A percentile compares a stretch with the other conserved stretches of the same genome.
Evolutionary conservation across 345 rosid genomes (phyloP).

Genomic region (Corymbia maculata): DNA sequence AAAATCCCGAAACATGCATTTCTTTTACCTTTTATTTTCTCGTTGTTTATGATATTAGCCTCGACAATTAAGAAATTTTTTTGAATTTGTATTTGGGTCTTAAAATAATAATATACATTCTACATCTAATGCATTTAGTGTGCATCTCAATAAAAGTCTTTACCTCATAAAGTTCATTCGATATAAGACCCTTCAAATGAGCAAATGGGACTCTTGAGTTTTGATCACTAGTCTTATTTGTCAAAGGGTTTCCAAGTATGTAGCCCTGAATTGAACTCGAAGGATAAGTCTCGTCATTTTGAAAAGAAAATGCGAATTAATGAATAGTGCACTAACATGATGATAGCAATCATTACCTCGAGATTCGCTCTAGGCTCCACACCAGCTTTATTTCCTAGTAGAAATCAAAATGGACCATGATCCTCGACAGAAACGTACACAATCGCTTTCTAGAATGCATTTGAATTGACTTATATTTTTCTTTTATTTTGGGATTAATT

Average conservation of each 20-base stretch:
- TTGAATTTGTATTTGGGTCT: background rate
- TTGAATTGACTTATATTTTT: background rate
- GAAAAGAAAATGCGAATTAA: background rate
- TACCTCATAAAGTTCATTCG: constrained; percentile 11
- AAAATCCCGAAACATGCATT: background rate
- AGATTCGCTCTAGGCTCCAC: background rate
- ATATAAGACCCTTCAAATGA: constrained; percentile 9
- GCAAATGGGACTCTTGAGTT: constrained; percentile 12
- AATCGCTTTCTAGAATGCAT: no score
- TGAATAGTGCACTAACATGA: background rate
- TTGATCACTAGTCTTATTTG: constrained; percentile 1
- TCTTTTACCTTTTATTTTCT: no score
- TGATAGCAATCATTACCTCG: background rate
- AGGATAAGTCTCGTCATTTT: background rate
- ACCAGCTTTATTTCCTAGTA: background rate
- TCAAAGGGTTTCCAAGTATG: constrained; percentile 16
- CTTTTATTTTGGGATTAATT: no score
- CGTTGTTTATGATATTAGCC: background rate
- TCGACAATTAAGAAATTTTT: background rate
- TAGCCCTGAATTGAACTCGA: constrained; percentile 9
- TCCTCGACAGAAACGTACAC: no score
- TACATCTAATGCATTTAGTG: background rate
- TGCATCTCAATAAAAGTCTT: background rate
- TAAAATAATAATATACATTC: background rate
- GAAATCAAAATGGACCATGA: background rate